Evolutionary conservation across 805 yeast species (phyloP).

Genomic region (Wickerhamomyces kurtzmanii): DNA sequence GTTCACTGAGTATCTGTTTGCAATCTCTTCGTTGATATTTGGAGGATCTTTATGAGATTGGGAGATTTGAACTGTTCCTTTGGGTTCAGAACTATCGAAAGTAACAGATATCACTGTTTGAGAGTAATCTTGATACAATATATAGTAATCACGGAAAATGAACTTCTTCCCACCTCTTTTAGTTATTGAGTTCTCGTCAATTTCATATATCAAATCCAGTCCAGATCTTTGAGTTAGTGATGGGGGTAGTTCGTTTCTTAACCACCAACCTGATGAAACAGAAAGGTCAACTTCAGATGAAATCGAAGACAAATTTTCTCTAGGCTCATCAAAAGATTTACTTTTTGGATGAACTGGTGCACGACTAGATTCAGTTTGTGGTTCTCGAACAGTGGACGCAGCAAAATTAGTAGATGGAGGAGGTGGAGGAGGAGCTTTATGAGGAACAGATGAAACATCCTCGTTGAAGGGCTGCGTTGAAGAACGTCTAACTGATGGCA

Average conservation of each 20-base stretch:
- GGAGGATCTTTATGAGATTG: conserved; percentile 33
- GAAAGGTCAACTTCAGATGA: conserved; percentile 21
- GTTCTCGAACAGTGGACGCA: conserved; percentile 9
- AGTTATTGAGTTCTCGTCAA: conserved; percentile 42
- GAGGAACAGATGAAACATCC: conserved; percentile 3
- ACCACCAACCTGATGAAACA: conserved; percentile 56
- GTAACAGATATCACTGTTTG: conserved; percentile 51
- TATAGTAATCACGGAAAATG: conserved; percentile 54
- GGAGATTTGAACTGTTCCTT: conserved; percentile 28
- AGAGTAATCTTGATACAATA: conserved; percentile 65
- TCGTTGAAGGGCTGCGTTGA: no score
- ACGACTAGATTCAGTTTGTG: conserved; percentile 13
- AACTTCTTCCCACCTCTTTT: conserved; percentile 47
- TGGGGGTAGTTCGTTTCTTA: conserved; percentile 47
- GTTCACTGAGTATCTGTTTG: conserved; percentile 37
- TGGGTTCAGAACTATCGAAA: conserved; percentile 46
- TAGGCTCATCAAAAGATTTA: no score
- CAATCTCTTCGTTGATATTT: conserved; percentile 29
- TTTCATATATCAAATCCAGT: conserved; percentile 49
- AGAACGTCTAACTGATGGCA: background rate
- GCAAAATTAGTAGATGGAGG: conserved; percentile 8
- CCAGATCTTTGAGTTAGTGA: conserved; percentile 28
- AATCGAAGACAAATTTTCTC: no score
- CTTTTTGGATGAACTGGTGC: conserved; percentile 16
- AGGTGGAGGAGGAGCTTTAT: conserved; percentile 6